A percentile compares a stretch with the other conserved stretches of the same genome.
These are phyloP conservation scores for Cubamyces sp. DNA, from an alignment of 768 basidiomycete species.

Conservation along the genomic window DNA sequence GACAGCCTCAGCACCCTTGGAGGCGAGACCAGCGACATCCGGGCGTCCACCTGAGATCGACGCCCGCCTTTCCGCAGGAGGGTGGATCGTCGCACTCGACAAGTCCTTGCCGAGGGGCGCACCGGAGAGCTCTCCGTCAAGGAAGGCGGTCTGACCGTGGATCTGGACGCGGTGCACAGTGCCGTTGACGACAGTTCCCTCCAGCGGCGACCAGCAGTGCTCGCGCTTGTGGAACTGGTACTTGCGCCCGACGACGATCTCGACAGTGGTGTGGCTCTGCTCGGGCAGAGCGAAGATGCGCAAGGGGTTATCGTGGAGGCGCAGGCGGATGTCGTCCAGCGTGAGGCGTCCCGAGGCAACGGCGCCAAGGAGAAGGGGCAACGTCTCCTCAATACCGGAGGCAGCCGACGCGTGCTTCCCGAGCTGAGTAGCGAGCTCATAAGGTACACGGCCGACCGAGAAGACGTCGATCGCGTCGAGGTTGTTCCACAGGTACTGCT, in stretches of 20 bases:
- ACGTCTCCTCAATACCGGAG: conserved; percentile 85
- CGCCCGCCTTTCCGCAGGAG: conserved; percentile 35
- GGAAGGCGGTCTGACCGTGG: conserved; percentile 84
- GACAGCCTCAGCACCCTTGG: conserved; percentile 16
- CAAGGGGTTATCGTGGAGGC: conserved; percentile 90
- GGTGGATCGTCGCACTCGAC: conserved; percentile 61
- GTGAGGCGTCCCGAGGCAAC: conserved; percentile 80
- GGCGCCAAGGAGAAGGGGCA: conserved; percentile 87
- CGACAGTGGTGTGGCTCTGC: conserved; percentile 84
- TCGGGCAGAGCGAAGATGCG: conserved; percentile 91
- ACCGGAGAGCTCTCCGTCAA: conserved; percentile 78
- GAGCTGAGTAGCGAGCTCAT: conserved; percentile 67
- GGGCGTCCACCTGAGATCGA: conserved; percentile 27
- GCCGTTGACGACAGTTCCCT: conserved; percentile 63
- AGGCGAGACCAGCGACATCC: conserved; percentile 18
- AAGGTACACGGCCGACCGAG: conserved; percentile 86
- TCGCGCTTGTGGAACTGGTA: conserved; percentile 49
- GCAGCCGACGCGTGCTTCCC: conserved; percentile 63
- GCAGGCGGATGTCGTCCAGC: conserved; percentile 78
- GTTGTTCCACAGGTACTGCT: conserved; percentile 84
- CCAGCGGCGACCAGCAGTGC: conserved; percentile 83
- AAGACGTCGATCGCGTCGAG: conserved; percentile 86
- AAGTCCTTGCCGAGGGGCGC: conserved; percentile 71
- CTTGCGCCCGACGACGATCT: conserved; percentile 84
- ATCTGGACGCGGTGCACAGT: conserved; percentile 89